Percentiles rank a stretch among this genome's conserved stretches.
Conservation (phyloP, 2,329 filamentous ascomycete genomes). For the Aspergillus calidoustus region DNA sequence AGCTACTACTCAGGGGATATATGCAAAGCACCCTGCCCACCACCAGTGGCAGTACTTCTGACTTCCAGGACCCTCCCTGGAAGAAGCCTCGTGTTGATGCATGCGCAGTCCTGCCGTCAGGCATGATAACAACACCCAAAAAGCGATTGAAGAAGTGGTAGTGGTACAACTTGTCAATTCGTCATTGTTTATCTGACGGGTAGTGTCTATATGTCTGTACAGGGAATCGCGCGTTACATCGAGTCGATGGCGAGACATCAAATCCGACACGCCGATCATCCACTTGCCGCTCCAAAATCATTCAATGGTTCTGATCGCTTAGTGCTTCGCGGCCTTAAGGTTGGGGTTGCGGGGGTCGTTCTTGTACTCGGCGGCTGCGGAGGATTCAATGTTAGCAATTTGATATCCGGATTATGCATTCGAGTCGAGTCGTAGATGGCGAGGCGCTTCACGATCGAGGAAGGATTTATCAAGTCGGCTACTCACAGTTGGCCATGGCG, state of each 20-base stretch:
- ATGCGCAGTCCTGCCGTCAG: neutral
- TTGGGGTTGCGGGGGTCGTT: constrained; percentile 86
- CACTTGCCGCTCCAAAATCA: constrained; percentile 24
- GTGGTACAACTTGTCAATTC: constrained; percentile 47
- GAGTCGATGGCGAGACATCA: constrained; percentile 30
- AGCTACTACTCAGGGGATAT: neutral
- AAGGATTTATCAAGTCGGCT: neutral
- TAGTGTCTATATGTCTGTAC: constrained; percentile 48
- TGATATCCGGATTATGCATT: neutral
- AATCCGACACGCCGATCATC: constrained; percentile 25
- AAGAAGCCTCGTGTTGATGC: neutral
- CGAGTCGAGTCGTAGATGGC: neutral
- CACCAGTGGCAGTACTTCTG: neutral
- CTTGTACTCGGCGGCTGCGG: constrained; percentile 86
- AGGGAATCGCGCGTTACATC: constrained; percentile 37
- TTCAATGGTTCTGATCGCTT: constrained; percentile 27
- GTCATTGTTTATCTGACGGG: constrained; percentile 38
- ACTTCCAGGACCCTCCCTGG: neutral
- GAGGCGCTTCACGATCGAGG: neutral
- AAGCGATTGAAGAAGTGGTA: constrained; percentile 23
- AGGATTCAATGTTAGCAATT: constrained; percentile 26
- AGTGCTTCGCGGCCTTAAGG: constrained; percentile 44
- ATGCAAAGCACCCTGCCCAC: neutral
- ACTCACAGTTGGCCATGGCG: constrained; percentile 78
- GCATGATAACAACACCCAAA: neutral